Evolutionary conservation across 2,329 filamentous ascomycete species (phyloP).

Genomic region (Phialemoniopsis sp.): DNA sequence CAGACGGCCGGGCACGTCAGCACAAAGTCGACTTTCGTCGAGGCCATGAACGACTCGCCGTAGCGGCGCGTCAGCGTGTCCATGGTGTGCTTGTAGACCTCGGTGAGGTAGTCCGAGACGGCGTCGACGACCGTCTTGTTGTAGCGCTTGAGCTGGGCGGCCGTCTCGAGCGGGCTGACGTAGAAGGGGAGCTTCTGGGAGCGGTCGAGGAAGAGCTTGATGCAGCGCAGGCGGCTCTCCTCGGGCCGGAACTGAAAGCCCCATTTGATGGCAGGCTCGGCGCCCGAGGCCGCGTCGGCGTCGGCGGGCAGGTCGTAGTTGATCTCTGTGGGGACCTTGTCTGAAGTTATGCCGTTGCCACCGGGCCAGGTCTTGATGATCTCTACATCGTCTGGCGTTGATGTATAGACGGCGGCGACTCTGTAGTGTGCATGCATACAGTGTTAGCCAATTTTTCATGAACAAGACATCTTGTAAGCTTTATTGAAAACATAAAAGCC

Average conservation of each 20-base stretch:
- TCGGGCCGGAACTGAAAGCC: conserved; percentile 80
- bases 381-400: conserved; percentile 73
- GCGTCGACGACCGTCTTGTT: conserved; percentile 76
- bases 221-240: conserved; percentile 71
- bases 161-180: conserved; percentile 72
- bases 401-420: conserved; percentile 70
- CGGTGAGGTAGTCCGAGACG: conserved; percentile 73
- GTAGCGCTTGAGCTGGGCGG: conserved; percentile 68
- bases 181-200: conserved; percentile 79
- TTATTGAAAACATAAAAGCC: no score
- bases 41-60: conserved; percentile 73
- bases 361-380: conserved; percentile 85
- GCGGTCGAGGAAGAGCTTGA: conserved; percentile 80
- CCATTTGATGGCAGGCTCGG: conserved; percentile 61
- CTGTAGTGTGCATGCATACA: conserved; percentile 29
- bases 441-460: no score
- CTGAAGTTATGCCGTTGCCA: conserved; percentile 80
- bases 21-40: conserved; percentile 73
- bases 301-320: conserved; percentile 49
- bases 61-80: conserved; percentile 71
- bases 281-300: conserved; percentile 27
- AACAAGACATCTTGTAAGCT: no score
- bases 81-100: conserved; percentile 75
- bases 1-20: conserved; percentile 80
- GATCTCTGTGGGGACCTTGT: conserved; percentile 81